Evolutionary conservation across 495 filamentous ascomycete species (phyloP).

Genomic region (Cercophora sp.): DNA sequence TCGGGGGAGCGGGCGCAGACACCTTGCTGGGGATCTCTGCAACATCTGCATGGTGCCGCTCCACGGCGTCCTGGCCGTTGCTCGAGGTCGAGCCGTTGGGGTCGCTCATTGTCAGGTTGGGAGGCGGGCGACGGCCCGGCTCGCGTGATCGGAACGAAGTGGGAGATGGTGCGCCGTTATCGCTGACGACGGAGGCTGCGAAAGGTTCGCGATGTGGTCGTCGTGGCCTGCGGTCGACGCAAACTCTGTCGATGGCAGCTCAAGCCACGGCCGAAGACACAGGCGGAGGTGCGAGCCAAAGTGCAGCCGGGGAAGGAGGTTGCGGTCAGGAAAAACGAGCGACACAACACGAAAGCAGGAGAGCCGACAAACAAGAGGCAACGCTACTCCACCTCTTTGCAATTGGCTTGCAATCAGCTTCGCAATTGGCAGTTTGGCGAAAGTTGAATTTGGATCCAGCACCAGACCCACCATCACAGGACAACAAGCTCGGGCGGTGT

Average conservation of each 20-base stretch:
- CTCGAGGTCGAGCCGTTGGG: not conserved
- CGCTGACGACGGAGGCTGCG: not conserved
- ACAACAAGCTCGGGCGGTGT: too few species aligned
- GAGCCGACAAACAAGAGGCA: too few species aligned
- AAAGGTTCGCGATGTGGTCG: not conserved
- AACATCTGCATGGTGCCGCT: not conserved
- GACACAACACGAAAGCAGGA: not conserved
- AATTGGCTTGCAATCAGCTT: too few species aligned
- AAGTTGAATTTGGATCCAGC: conserved; percentile 11
- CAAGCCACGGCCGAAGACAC: not conserved
- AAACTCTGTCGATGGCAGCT: conserved; percentile 7
- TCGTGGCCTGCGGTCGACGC: not conserved
- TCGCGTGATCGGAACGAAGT: too few species aligned
- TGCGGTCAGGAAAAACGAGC: conserved; percentile 2
- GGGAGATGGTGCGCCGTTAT: conserved; percentile 1
- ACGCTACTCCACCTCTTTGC: too few species aligned
- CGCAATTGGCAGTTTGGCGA: conserved; percentile 9
- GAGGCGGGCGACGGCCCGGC: not conserved
- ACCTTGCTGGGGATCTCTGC: not conserved
- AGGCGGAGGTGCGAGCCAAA: not conserved
- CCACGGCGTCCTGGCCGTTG: conserved; percentile 8
- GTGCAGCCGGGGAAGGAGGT: not conserved
- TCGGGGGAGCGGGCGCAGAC: not conserved
- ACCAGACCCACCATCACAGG: conserved; percentile 4
- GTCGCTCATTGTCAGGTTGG: conserved; percentile 11